phyloP scores from a whole-genome alignment of 2,329 filamentous ascomycete genomes.

The Aspergillus pseudoglaucus region DNA sequence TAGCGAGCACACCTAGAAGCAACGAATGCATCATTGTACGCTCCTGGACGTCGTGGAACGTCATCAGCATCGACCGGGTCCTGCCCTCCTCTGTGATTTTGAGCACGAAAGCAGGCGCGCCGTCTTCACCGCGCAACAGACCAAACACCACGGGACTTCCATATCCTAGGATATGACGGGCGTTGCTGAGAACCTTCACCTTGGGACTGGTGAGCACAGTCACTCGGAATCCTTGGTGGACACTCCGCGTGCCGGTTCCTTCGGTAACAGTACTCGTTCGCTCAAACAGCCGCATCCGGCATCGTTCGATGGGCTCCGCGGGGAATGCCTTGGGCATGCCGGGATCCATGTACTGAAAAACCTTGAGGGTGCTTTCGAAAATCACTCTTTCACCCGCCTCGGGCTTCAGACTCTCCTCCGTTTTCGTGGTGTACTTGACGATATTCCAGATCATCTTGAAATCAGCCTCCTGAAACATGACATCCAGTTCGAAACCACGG shows the following conservation, averaged over 20 bases:
- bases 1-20: conserved; percentile 65
- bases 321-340: conserved; percentile 68
- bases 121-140: conserved; percentile 65
- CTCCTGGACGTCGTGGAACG: conserved; percentile 68
- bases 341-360: conserved; percentile 76
- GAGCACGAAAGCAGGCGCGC: conserved; percentile 62
- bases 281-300: conserved; percentile 71
- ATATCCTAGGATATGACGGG: conserved; percentile 63
- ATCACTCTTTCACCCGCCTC: conserved; percentile 63
- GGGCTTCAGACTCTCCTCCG: conserved; percentile 64
- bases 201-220: conserved; percentile 70
- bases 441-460: conserved; percentile 75
- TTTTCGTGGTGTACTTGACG: conserved; percentile 74
- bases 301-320: conserved; percentile 63
- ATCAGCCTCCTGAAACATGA: conserved; percentile 69
- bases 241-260: conserved; percentile 63
- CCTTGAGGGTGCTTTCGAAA: conserved; percentile 62
- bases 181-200: conserved; percentile 69
- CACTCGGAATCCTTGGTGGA: conserved; percentile 74
- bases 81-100: conserved; percentile 61
- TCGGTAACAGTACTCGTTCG: conserved; percentile 61
- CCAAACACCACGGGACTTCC: conserved; percentile 68
- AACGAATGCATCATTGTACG: conserved; percentile 65
- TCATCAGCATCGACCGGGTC: conserved; percentile 67
- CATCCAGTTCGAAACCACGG: conserved; percentile 65